Conservation (phyloP, 306 rosid genomes). For the Quercus agrifolia region DNA sequence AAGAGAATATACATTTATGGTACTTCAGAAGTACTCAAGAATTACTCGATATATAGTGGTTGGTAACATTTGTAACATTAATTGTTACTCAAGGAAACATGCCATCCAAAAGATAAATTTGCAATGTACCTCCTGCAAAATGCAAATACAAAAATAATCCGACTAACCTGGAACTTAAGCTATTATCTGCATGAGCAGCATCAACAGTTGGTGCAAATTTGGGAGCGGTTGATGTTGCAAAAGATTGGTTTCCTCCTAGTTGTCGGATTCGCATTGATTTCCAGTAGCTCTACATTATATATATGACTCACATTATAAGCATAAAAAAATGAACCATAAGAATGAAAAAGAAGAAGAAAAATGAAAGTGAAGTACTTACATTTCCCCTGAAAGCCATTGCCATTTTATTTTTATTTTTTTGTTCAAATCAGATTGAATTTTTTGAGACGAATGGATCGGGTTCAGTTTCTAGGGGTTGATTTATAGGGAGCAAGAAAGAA, state of each 20-base stretch:
- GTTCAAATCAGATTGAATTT: not conserved
- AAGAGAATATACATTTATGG: too few species aligned
- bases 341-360: not conserved
- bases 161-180: not conserved
- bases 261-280: slow-evolving; percentile 18
- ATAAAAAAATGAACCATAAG: not conserved
- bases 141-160: too few species aligned
- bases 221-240: slow-evolving; percentile 19
- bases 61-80: too few species aligned
- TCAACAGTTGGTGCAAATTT: slow-evolving; percentile 2
- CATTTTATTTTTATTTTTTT: too few species aligned
- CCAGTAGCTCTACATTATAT: slow-evolving; percentile 14
- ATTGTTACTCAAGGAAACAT: too few species aligned
- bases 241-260: slow-evolving; percentile 9
- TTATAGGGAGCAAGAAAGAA: not conserved
- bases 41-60: too few species aligned
- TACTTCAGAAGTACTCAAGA: too few species aligned
- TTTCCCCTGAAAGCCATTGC: not conserved
- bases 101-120: too few species aligned
- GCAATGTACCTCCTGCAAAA: too few species aligned
- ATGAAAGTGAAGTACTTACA: not conserved
- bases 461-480: not conserved
- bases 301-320: not conserved
- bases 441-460: not conserved
- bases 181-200: not conserved